phyloP scores from a whole-genome alignment of 2,329 filamentous ascomycete species.

The Fusarium xylarioides region DNA sequence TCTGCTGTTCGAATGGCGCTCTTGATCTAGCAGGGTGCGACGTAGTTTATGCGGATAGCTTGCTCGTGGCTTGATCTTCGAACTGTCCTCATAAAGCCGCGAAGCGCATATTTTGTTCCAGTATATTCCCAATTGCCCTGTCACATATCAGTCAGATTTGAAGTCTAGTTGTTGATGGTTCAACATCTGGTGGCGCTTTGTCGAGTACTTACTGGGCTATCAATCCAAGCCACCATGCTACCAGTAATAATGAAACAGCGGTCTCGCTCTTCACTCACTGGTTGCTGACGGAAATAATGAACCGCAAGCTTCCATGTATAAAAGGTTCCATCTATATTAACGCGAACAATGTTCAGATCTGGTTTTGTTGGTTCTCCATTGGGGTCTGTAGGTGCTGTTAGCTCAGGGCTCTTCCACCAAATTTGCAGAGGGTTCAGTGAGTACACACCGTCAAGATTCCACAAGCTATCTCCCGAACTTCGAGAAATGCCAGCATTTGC shows the following conservation, averaged over 20 bases:
- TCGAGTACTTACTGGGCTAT: constrained; percentile 47
- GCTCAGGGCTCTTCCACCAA: background rate
- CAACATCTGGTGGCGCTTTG: accelerated
- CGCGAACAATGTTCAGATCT: constrained; percentile 52
- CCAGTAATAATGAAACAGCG: constrained; percentile 60
- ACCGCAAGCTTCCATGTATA: constrained; percentile 58
- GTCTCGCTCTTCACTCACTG: constrained; percentile 50
- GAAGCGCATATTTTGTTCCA: constrained; percentile 26
- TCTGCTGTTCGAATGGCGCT: constrained; percentile 50
- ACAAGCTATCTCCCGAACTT: constrained; percentile 49
- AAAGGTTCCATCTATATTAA: constrained; percentile 53
- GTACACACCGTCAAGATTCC: constrained; percentile 48
- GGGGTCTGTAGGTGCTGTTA: background rate
- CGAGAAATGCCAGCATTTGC: constrained; percentile 57
- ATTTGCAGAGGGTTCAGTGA: background rate
- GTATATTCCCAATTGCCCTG: constrained; percentile 38
- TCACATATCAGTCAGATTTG: accelerated
- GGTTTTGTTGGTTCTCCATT: constrained; percentile 47
- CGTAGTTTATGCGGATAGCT: constrained; percentile 57
- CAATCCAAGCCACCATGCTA: constrained; percentile 58
- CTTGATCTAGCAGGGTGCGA: constrained; percentile 55
- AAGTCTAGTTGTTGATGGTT: background rate
- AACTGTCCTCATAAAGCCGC: constrained; percentile 30
- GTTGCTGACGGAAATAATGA: constrained; percentile 56
- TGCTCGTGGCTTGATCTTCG: constrained; percentile 45